Conservation (phyloP, 345 rosid genomes). For the Hibiscus syriacus region DNA sequence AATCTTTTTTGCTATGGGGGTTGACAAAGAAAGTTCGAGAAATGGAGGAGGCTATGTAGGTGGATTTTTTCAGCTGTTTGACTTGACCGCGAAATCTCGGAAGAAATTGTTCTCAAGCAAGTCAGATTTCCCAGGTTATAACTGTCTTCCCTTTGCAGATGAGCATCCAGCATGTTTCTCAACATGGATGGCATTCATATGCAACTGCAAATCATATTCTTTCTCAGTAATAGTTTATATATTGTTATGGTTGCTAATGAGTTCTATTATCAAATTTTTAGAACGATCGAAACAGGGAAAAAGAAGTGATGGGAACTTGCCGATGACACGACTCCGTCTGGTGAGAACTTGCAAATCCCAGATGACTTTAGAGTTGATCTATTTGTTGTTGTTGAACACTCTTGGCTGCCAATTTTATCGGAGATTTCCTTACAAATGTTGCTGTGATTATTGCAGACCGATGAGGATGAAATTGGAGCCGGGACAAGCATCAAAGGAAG, state of each 20-base stretch:
- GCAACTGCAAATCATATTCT: neutral
- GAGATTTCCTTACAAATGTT: neutral
- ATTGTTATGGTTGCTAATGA: constrained; percentile 6
- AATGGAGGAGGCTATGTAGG: constrained; percentile 66
- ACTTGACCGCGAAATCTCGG: constrained; percentile 91
- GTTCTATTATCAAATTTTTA: constrained; percentile 14
- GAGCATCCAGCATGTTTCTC: neutral
- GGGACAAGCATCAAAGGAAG: constrained; percentile 44
- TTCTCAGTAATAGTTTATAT: neutral
- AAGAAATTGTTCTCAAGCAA: constrained; percentile 85
- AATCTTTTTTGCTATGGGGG: constrained; percentile 36
- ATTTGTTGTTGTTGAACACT: neutral
- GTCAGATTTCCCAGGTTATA: constrained; percentile 55
- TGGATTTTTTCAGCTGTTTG: constrained; percentile 83
- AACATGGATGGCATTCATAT: neutral
- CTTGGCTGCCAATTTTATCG: neutral
- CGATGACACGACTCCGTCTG: constrained; percentile 44
- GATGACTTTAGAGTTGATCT: neutral
- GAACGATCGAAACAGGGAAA: constrained; percentile 59
- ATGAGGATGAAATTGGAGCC: constrained; percentile 57
- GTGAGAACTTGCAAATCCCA: constrained; percentile 17
- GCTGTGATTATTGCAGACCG: constrained; percentile 35
- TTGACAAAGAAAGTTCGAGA: constrained; percentile 55
- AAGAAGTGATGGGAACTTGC: constrained; percentile 54
- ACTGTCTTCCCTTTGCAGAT: neutral